Base-by-base conservation (phyloP, 768 basidiomycete species). In the Gloeopeniophorella convolvens region DNA sequence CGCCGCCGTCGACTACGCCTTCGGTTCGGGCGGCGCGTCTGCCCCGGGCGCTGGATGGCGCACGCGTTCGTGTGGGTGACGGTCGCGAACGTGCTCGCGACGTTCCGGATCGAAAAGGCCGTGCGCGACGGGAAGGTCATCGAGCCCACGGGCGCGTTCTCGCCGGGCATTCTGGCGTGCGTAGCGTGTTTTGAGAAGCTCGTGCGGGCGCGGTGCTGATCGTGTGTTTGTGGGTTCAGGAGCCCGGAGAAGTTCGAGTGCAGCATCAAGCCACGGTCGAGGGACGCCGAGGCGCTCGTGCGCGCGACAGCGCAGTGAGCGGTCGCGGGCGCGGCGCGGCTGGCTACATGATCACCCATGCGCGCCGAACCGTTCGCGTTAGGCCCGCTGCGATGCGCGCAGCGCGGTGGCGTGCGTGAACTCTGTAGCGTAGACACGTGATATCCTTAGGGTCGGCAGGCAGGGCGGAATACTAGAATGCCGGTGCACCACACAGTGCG, bases 1-100 rank as follows among this genome's bases (percentile, higher is more conserved):
- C 2, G 27, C 46, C 10, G 55, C 55, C 6, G 54, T 58, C 8
- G 47, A 59, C 9, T 54, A 55, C n/a, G 57, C 59, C 1, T 60
- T 60, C 45, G 59, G 59, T 59, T 59, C 31, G 59, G 59, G n/a
- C 52, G 54, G 24, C 59, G 59, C 10, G 56, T 59, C 10, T 60
- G 59, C 21, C 59, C 59, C 12, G 59, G 59, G 9, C 56, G 52
- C 30, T 59, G 52, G 53, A 55, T 60, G 53, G 59, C 59, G 5
- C 42, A 60, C 18, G 37, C 48, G 13, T 56, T 54, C 42, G 23
- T 51, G 11, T 60, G 47, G 41, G 31, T 59, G 39, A 45, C 50
- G 15, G 51, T 56, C 20, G 59, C 59, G 24, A 56, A 37, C 57
- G 48, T 46, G 27, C 54, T 60, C 4, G 47, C 59, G 1, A 13